These are phyloP conservation scores for Candida sonorensis DNA, from an alignment of 805 yeast genomes.

Conservation along the genomic window DNA sequence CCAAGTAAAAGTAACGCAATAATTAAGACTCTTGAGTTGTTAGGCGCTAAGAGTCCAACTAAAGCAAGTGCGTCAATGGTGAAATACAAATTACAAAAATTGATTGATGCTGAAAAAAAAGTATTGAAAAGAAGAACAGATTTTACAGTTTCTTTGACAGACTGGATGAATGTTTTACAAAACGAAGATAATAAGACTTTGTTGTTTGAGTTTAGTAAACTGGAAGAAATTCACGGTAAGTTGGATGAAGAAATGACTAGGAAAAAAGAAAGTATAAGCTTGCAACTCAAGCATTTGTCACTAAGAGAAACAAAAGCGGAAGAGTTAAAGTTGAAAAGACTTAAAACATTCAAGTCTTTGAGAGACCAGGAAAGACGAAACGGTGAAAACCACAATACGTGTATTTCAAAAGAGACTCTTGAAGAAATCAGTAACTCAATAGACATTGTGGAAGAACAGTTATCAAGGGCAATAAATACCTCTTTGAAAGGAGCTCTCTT, in stretches of 20 bases:
- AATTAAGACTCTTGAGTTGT: slow-evolving; percentile 17
- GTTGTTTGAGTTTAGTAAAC: slow-evolving; percentile 33
- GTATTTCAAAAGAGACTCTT: slow-evolving; percentile 40
- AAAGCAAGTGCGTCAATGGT: slow-evolving; percentile 24
- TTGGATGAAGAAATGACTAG: slow-evolving; percentile 30
- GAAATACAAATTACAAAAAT: slow-evolving; percentile 28
- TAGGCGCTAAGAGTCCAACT: slow-evolving; percentile 22
- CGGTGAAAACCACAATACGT: slow-evolving; percentile 40
- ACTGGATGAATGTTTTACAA: slow-evolving; percentile 36
- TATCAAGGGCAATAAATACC: slow-evolving; percentile 37
- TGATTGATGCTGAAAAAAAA: slow-evolving; percentile 35
- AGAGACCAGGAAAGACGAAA: slow-evolving; percentile 37
- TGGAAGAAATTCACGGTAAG: slow-evolving; percentile 32
- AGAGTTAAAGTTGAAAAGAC: slow-evolving; percentile 31
- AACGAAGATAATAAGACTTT: slow-evolving; percentile 32
- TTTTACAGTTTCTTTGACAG: slow-evolving; percentile 32
- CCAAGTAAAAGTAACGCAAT: slow-evolving; percentile 17
- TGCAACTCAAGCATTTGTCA: slow-evolving; percentile 38
- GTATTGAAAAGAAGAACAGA: slow-evolving; percentile 30
- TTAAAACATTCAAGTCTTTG: slow-evolving; percentile 31
- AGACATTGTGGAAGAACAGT: slow-evolving; percentile 48
- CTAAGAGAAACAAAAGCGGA: slow-evolving; percentile 44
- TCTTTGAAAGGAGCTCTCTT: slow-evolving; percentile 38
- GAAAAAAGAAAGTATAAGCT: slow-evolving; percentile 36
- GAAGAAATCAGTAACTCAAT: slow-evolving; percentile 45